Evolutionary conservation across 495 filamentous ascomycete species (phyloP), one percentile per base, ranked within the genome.

Genomic region (Penicillium turbatum): DNA sequence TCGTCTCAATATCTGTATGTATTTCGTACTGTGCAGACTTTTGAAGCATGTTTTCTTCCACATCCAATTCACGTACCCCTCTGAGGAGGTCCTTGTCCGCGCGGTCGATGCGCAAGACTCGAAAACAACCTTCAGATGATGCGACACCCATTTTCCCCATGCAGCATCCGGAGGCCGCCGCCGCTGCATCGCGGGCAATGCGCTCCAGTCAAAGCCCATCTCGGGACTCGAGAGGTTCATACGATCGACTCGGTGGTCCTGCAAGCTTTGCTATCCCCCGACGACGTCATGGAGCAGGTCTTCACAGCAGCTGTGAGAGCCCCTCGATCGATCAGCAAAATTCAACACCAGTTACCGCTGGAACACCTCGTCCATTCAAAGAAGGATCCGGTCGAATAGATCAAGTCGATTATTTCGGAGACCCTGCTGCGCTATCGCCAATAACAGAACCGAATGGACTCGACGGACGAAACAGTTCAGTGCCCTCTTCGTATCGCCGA

Each of bases 401-500:
- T 49, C 35, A 55, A 32, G 39, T 59, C 24, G 52, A 58, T n/a
- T 59, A 52, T 37, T 40, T 21, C 7, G 47, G 56, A 13, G 41
- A 51, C 17, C 38, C 60, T 5, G 68, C 53, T 38, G 67, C 50
- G 45, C 65, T 74, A 42, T 71, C 63, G 16, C 63, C 64, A 4
- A 70, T 72, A 30, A 64, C 41, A 24, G 75, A 78, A 44, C 65
- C 69, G 31, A 54, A 57, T 6, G 73, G 69, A 6, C 73, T 82
- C 5, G 81, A 86, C 61, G 80, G 85, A 40, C 77, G 81, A n/a
- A 72, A 83, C 45, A 75, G 78, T 5, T 86, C 84, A 9, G 74
- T 75, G 13, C 85, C 87, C 16, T 91, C 87, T 2, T 91, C 88
- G 1, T 90, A 85, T 56, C 80, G 84, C n/a, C 84, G 79, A 45